These are phyloP conservation scores for Hypoxylon sp. DNA, from an alignment of 2,329 filamentous ascomycete species.

Conservation along the genomic window DNA sequence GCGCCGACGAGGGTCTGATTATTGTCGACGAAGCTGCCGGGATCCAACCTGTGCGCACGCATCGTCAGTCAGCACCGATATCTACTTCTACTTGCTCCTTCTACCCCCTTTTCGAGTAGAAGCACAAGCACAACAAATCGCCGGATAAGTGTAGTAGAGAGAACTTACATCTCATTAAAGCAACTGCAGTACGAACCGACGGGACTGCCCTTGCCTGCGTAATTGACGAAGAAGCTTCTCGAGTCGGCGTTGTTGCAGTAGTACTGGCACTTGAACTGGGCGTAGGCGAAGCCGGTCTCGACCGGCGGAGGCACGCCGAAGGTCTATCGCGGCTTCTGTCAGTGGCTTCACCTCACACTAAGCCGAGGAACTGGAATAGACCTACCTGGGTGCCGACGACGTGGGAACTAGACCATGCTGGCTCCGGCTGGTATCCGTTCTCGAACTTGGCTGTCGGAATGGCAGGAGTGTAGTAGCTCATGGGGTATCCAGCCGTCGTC, in stretches of 20 bases:
- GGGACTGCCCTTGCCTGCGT: constrained; percentile 33
- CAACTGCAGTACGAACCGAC: constrained; percentile 48
- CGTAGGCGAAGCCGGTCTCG: constrained; percentile 52
- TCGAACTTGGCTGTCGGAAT: constrained; percentile 40
- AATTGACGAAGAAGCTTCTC: constrained; percentile 51
- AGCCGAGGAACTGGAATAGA: not conserved
- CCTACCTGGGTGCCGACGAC: constrained; percentile 49
- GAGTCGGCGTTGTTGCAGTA: constrained; percentile 47
- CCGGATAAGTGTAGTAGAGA: not conserved
- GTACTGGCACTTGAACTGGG: constrained; percentile 54
- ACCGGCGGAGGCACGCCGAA: constrained; percentile 49
- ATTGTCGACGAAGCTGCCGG: constrained; percentile 44
- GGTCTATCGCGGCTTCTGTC: constrained; percentile 39
- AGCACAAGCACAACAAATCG: no score
- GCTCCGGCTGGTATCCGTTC: constrained; percentile 47
- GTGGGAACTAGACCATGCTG: constrained; percentile 48
- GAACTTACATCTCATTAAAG: constrained; percentile 50
- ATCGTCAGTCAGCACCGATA: not conserved
- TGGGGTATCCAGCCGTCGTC: constrained; percentile 51
- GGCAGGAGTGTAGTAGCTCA: constrained; percentile 49
- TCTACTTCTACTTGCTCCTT: not conserved
- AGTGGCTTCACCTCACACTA: not conserved
- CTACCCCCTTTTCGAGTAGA: not conserved
- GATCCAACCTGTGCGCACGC: constrained; percentile 44
- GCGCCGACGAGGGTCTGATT: constrained; percentile 48